Base-by-base conservation (phyloP, 371 early-diverging fungal species). In the Funneliformis caledonium region DNA sequence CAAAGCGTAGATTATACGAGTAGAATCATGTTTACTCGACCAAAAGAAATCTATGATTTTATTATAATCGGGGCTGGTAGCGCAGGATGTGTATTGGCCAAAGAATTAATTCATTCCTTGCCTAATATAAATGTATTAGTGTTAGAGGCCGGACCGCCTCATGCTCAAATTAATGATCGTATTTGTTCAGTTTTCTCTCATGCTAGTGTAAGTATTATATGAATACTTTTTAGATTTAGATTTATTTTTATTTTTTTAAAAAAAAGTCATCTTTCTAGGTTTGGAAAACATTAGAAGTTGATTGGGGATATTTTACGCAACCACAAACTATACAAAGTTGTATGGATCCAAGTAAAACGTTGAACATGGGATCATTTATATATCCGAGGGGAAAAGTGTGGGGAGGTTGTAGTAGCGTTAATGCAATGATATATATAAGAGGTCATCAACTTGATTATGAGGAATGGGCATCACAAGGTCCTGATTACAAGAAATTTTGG, bases 351-450 rank as follows among this genome's bases (percentile, higher is more conserved):
- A 37, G 33, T 67, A 67, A 67, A 37, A 16, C 26, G 16, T 1
- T 33, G 16, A 37, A 14, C 26, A 33, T 12, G 16, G 6, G 33
- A 37, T 10, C 11, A 11, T 11, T 37, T 33, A 10, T 33, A 14
- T 67, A 67, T 67, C 10, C 12, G 37, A 10, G 67, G 6, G 37
- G 67, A 31, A 67, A 67, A 33, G 67, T 67, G 26, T 67, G 67
- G 67, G 67, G 37, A 33, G 67, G 37, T 14, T 12, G 14, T 37
- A 67, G 67, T 12, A 33, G 33, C 10, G 4, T 67, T n/a, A 67
- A 67, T 67, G 67, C 67, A 22, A 67, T 67, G 67, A 5, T 67
- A 33, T 67, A 67, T 33, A 37, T 67, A 16, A 31, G 68, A 4
- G 68, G 43, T 43, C 68, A 67, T 0, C 33, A 31, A 14, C 16